phyloP scores from a whole-genome alignment of 108 stramenopile genomes.

The Discostella stelligeroides region DNA sequence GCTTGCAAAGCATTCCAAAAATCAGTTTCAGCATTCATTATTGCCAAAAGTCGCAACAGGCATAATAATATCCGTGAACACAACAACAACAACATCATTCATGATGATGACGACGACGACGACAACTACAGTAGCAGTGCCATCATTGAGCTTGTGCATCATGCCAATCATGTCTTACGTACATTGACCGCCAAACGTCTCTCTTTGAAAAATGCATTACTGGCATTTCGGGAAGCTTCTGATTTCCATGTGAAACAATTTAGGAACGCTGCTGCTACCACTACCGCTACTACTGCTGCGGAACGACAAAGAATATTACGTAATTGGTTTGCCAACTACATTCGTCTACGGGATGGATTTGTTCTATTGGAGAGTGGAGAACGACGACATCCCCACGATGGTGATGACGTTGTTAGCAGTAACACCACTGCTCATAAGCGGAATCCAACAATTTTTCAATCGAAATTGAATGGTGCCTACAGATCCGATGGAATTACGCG shows the following conservation, averaged over 20 bases:
- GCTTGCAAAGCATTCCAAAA: too few species aligned
- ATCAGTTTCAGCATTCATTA: too few species aligned
- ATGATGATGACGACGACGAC: background rate
- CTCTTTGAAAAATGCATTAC: conserved; percentile 24
- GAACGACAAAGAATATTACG: conserved; percentile 2
- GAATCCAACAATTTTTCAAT: conserved; percentile 43
- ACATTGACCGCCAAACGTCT: conserved; percentile 30
- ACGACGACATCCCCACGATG: conserved; percentile 70
- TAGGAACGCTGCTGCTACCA: background rate
- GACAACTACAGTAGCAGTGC: conserved; percentile 16
- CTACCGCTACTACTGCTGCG: background rate
- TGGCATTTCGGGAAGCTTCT: conserved; percentile 26
- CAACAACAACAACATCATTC: background rate
- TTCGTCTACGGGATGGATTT: conserved; percentile 76
- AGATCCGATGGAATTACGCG: conserved; percentile 73
- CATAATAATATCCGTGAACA: too few species aligned
- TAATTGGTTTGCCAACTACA: conserved; percentile 46
- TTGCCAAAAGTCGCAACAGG: too few species aligned
- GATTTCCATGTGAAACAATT: conserved; percentile 16
- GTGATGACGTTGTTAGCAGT: conserved; percentile 1
- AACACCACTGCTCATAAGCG: background rate
- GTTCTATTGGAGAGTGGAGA: conserved; percentile 79
- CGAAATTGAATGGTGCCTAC: conserved; percentile 37
- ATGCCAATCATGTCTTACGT: conserved; percentile 42
- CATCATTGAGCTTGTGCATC: conserved; percentile 14